Base-by-base conservation (phyloP, 805 yeast genomes). In the Pichia gijzeniarum region DNA sequence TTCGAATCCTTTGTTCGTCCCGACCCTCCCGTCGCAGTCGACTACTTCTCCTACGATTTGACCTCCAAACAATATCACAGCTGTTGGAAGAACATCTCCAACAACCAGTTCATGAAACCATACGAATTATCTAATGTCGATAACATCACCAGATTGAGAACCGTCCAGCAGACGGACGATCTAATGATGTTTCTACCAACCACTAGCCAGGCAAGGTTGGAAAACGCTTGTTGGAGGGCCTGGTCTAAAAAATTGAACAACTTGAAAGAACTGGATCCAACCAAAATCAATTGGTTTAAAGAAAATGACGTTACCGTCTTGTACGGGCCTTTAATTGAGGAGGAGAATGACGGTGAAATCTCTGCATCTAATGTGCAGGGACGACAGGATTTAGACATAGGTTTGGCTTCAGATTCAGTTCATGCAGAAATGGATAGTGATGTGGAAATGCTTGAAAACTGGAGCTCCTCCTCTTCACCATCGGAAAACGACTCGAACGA, bases 211-310 rank as follows among this genome's bases (percentile, higher is more conserved):
- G 49, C 53, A 27, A 65, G 95, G 40, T 68, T 85, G 38, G 90
- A 85, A 58, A 85, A 85, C 57, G 91, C 96, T 14, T 74, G 86
- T 41, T 91, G 97, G 97, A 75, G 98, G 59, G 88, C 95, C 17
- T 91, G 97, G 97, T 84, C 91, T 13, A 89, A 90, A 65, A 73
- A 85, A 42, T 76, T 83, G 53, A 74, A 76, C 52, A 71, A 78
- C 22, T 64, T 81, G 38, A 61, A 68, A 25, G 70, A 78, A 41
- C 48, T 71, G 7, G 56, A 67, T 44, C 80, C 82, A 1, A 59
- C 64, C 4, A 49, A 50, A 31, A 74, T 76, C 35, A 76, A 76
- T 57, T 76, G 82, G 82, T 69, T 65, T 53, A 76, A 76, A 54
- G 69, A 64, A 45, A 72, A 73, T 48, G 82, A 76, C 53, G 69